Percentiles rank a stretch among this genome's conserved stretches.
These are phyloP conservation scores for Rhizopus microsporus DNA, from an alignment of 371 early-diverging fungal genomes.

Conservation along the genomic window DNA sequence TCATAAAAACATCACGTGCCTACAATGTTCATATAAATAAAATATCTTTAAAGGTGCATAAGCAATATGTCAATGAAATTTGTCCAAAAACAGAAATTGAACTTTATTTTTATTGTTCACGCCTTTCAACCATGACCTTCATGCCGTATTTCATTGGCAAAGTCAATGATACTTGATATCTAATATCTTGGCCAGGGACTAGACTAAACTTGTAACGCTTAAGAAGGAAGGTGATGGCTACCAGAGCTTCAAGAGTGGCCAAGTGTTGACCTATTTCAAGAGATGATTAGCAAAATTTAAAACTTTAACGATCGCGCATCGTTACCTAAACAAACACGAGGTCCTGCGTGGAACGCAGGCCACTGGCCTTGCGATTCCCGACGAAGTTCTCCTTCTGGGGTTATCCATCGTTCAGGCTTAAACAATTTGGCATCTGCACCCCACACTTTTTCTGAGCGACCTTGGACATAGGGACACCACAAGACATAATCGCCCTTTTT, in stretches of 20 bases:
- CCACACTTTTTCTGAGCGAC: slow-evolving; percentile 59
- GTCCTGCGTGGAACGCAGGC: slow-evolving; percentile 67
- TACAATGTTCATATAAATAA: too few species aligned
- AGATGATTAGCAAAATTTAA: slow-evolving; percentile 33
- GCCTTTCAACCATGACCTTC: slow-evolving; percentile 21
- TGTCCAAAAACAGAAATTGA: neutral
- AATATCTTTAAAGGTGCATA: neutral
- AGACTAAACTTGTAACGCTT: slow-evolving; percentile 41
- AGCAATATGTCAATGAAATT: neutral
- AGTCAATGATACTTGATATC: slow-evolving; percentile 37
- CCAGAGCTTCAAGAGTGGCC: slow-evolving; percentile 57
- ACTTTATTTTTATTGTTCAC: neutral
- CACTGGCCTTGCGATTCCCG: slow-evolving; percentile 31
- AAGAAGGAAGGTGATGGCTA: slow-evolving; percentile 47
- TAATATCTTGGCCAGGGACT: slow-evolving; percentile 37
- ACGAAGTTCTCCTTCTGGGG: slow-evolving; percentile 26
- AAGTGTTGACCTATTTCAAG: slow-evolving; percentile 40
- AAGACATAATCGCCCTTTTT: slow-evolving; percentile 47
- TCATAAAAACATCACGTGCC: too few species aligned
- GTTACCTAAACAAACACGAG: slow-evolving; percentile 65
- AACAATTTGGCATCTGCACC: slow-evolving; percentile 63
- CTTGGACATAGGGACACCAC: slow-evolving; percentile 59
- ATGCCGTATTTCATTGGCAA: slow-evolving; percentile 53
- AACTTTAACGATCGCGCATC: slow-evolving; percentile 40
- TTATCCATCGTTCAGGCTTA: slow-evolving; percentile 66